Conservation (phyloP, 306 rosid species). For the Cicer judaicum region DNA sequence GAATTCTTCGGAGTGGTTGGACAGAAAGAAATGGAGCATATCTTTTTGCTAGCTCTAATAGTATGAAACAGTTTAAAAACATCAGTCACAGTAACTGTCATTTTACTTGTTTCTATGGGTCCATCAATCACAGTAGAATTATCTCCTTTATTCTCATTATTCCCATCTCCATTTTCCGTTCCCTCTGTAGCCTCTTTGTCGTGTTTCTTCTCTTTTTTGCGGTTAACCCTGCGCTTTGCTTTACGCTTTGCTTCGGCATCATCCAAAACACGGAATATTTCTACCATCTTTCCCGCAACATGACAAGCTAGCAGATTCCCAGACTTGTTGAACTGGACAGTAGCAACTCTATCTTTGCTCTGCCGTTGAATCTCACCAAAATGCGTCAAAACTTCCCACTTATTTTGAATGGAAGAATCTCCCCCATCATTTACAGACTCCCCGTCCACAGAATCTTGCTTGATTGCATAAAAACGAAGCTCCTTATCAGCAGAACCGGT, state of each 20-base stretch:
- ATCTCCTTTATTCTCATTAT: constrained; percentile 54
- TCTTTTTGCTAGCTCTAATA: constrained; percentile 83
- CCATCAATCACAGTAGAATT: constrained; percentile 32
- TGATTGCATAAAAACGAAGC: constrained; percentile 76
- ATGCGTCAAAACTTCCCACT: constrained; percentile 77
- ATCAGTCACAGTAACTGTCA: constrained; percentile 66
- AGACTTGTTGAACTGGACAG: constrained; percentile 75
- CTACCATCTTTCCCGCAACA: constrained; percentile 86
- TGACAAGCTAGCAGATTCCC: constrained; percentile 93
- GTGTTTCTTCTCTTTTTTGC: constrained; percentile 86
- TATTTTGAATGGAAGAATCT: constrained; percentile 55
- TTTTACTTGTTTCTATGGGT: constrained; percentile 39
- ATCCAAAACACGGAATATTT: constrained; percentile 81
- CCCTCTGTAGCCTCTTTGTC: constrained; percentile 54
- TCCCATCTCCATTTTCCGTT: constrained; percentile 54
- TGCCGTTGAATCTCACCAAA: constrained; percentile 90
- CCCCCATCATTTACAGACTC: constrained; percentile 51
- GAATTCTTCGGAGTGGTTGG: constrained; percentile 75
- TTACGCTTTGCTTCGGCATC: constrained; percentile 80
- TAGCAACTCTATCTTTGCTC: constrained; percentile 87
- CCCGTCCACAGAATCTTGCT: constrained; percentile 59
- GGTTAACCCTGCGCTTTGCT: constrained; percentile 83
- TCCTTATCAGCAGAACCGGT: constrained; percentile 90
- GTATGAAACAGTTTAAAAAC: constrained; percentile 87
- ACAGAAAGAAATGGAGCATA: constrained; percentile 85